Percentiles rank a stretch among this genome's conserved stretches.
Evolutionary conservation across 176 grass and related monocot genomes (phyloP).

Genomic region (Alloteropsis semialata): DNA sequence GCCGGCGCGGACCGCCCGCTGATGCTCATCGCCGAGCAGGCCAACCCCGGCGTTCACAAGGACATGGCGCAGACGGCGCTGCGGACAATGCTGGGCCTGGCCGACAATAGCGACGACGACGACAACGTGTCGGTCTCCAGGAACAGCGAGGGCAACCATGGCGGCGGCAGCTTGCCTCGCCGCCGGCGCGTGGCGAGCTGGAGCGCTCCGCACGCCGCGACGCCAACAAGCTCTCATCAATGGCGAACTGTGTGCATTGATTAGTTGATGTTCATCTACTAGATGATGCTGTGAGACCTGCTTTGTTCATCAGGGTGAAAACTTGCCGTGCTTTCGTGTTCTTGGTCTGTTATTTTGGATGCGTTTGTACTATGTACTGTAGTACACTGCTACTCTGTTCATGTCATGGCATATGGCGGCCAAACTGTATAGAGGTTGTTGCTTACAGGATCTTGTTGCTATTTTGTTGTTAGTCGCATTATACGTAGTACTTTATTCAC

Average conservation of each 20-base stretch:
- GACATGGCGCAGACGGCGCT: constrained; percentile 66
- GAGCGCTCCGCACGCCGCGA: constrained; percentile 14
- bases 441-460: neutral
- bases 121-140: neutral
- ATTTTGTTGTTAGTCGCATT: neutral
- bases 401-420: neutral
- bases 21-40: constrained; percentile 40
- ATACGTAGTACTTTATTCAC: neutral
- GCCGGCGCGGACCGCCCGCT: constrained; percentile 58
- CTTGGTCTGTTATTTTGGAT: constrained; percentile 27
- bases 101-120: neutral
- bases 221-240: constrained; percentile 39
- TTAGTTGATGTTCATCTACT: neutral
- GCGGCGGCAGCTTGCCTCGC: constrained; percentile 32
- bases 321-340: constrained; percentile 11
- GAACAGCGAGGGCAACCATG: constrained; percentile 10
- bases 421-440: constrained; percentile 41
- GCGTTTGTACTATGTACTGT: constrained; percentile 5
- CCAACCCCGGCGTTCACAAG: constrained; percentile 24
- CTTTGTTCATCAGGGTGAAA: neutral
- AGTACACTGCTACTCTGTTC: constrained; percentile 19
- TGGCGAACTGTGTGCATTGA: constrained; percentile 46
- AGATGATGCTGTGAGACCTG: neutral
- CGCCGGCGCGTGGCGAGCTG: constrained; percentile 34
- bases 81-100: constrained; percentile 29